Evolutionary conservation across 495 filamentous ascomycete genomes (phyloP).

Genomic region (Cercophora newfieldiana): DNA sequence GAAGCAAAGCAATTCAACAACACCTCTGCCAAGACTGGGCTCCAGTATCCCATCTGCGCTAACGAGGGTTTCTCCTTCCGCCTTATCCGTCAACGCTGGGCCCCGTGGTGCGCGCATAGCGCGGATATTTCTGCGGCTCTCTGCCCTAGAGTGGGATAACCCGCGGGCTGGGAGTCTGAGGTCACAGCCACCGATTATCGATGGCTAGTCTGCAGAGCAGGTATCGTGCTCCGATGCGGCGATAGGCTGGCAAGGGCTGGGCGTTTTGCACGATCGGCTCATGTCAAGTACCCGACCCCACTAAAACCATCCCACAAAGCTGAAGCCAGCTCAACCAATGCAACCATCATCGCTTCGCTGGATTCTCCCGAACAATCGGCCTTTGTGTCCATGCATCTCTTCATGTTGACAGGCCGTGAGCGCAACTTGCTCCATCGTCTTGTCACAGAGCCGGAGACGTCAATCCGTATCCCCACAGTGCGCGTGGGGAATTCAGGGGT

Average conservation of each 20-base stretch:
- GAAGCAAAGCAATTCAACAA: too few species aligned
- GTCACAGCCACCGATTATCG: neutral
- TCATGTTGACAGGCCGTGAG: neutral
- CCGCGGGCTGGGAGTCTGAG: neutral
- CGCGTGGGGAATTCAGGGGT: neutral
- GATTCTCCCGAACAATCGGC: neutral
- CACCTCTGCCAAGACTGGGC: too few species aligned
- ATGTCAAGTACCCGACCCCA: neutral
- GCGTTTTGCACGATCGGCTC: too few species aligned
- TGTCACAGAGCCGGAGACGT: neutral
- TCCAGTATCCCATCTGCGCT: too few species aligned
- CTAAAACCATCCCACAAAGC: neutral
- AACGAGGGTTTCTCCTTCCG: too few species aligned
- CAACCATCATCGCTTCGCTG: neutral
- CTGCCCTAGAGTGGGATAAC: too few species aligned
- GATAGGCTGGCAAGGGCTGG: too few species aligned
- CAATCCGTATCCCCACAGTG: neutral
- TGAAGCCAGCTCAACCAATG: neutral
- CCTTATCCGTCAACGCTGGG: too few species aligned
- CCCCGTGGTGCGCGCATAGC: too few species aligned
- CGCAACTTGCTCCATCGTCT: neutral
- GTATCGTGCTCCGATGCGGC: neutral
- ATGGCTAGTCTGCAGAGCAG: neutral
- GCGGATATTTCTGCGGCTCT: too few species aligned
- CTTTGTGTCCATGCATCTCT: neutral